Base-by-base conservation (phyloP, 129 eudicot genomes). In the Calendula officinalis region DNA sequence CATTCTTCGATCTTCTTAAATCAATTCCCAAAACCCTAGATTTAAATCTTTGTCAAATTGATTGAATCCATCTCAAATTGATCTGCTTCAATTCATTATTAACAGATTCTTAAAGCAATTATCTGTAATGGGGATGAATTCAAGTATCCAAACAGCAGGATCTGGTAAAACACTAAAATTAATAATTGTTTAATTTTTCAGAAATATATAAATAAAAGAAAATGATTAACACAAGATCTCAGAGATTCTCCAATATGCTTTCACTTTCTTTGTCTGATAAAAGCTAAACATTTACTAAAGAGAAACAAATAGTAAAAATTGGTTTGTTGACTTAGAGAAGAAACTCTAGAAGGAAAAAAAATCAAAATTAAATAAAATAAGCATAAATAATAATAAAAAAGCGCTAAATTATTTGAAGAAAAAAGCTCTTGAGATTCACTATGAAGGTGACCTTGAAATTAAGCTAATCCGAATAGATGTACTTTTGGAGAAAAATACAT, bases 201-300 rank as follows among this genome's bases (percentile, higher is more conserved):
- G 47, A 56, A 13, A 3, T 11, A 9, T 10, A 27, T n/a, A 27
- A 66, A n/a, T 30, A 14, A 56, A 53, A 22, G 50, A 46, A 47
- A 64, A 46, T 8, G 55, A n/a, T 50, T 10, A 11, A 37, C 27
- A 14, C 22, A 40, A 66, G 78, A 74, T 66, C 78, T 66, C 62
- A 57, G 9, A 64, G 78, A 73, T 44, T 73, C 71, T 55, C 34
- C 56, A 43, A 37, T 6, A 56, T 13, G 50, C 78, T 73, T 73
- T 74, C 68, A 43, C 73, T 66, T 74, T 74, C 54, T 65, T 65
- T 74, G 49, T 57, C 78, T 65, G 47, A 74, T 65, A 30, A 73
- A 65, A 58, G 62, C 14, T 15, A 57, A 46, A 59, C 60, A 39
- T 74, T 74, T 66, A 74, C 72, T 12, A 49, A 65, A 52, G 60